Evolutionary conservation across 805 yeast species (phyloP).

Genomic region (Vanderwaltozyma polyspora): DNA sequence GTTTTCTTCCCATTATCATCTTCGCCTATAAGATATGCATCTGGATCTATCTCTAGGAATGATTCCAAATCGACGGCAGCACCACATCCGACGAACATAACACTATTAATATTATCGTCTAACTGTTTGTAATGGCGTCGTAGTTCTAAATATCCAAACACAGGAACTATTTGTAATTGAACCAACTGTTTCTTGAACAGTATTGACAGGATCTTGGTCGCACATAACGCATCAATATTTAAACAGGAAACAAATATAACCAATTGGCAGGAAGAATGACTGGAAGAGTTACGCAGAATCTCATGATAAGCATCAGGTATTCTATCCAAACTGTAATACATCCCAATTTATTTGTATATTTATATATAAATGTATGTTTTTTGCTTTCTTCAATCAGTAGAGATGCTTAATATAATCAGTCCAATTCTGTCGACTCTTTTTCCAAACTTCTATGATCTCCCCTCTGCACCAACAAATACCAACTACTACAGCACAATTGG

Average conservation of each 20-base stretch:
- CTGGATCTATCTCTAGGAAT: conserved; percentile 53
- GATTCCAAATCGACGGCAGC: conserved; percentile 78
- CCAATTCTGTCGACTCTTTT: too few species aligned
- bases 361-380: too few species aligned
- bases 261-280: conserved; percentile 87
- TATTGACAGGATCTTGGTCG: conserved; percentile 62
- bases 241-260: conserved; percentile 83
- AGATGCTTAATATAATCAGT: too few species aligned
- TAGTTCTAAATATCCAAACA: conserved; percentile 80
- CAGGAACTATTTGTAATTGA: conserved; percentile 82
- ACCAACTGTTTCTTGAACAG: conserved; percentile 71
- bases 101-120: conserved; percentile 66
- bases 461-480: too few species aligned
- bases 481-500: too few species aligned
- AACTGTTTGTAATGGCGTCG: conserved; percentile 48
- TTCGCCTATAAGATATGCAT: conserved; percentile 33
- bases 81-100: conserved; percentile 84
- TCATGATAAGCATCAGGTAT: conserved; percentile 57
- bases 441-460: too few species aligned
- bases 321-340: conserved; percentile 68
- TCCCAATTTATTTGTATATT: conserved; percentile 17
- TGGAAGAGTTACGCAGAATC: conserved; percentile 58
- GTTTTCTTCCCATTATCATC: conserved; percentile 21
- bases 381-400: too few species aligned
- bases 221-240: conserved; percentile 85